A percentile compares a stretch with the other conserved stretches of the same genome.
Evolutionary conservation across 148 eudicot species (phyloP).

Genomic region (Amaranthus palmeri): DNA sequence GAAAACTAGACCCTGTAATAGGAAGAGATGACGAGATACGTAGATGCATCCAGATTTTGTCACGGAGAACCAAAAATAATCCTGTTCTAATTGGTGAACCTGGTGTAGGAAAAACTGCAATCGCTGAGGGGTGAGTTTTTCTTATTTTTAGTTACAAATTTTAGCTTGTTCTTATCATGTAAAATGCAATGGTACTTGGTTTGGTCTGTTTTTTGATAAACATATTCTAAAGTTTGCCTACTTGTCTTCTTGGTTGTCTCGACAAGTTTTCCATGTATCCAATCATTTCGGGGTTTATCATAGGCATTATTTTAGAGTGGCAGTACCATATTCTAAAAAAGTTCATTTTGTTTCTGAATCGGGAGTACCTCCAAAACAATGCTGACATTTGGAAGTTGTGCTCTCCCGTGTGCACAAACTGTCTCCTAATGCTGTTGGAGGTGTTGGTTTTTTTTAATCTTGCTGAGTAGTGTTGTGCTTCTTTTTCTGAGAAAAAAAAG

Average conservation of each 20-base stretch:
- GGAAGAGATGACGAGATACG: constrained; percentile 99
- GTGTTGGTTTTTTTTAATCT: no score
- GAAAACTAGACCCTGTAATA: constrained; percentile 96
- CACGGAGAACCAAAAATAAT: constrained; percentile 93
- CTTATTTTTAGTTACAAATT: constrained; percentile 3
- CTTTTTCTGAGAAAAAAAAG: no score
- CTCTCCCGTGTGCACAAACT: no score
- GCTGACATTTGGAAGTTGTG: no score
- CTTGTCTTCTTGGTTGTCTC: neutral
- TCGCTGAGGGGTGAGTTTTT: constrained; percentile 69
- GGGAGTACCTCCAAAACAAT: no score
- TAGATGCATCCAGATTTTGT: constrained; percentile 90
- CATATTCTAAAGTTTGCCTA: neutral
- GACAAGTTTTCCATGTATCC: no score
- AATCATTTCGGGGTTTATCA: no score
- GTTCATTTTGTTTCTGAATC: no score
- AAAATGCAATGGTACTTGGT: neutral
- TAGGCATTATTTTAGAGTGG: no score
- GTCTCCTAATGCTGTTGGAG: no score
- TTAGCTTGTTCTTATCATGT: neutral
- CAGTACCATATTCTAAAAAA: no score
- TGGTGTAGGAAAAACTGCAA: constrained; percentile 98
- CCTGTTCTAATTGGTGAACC: constrained; percentile 98
- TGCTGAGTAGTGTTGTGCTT: no score
- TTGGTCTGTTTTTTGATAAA: neutral